Conservation (phyloP, 768 basidiomycete species). For the Pleurotus tuber-regium region DNA sequence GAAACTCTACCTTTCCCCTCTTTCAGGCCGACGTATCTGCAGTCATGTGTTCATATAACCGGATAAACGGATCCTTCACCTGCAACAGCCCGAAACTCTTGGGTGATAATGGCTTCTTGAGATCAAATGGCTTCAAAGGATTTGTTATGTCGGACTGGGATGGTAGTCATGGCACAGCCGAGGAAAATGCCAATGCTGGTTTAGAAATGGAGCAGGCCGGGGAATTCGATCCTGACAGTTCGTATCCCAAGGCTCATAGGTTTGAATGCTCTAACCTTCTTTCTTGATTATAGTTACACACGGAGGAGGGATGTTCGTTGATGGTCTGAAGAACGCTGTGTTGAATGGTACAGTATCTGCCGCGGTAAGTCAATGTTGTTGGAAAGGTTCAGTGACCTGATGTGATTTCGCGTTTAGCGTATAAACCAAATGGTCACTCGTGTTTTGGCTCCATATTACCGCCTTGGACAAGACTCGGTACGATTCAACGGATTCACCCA, state of each 20-base stretch:
- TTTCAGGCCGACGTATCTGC: slow-evolving; percentile 29
- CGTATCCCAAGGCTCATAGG: not conserved
- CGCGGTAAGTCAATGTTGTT: not conserved
- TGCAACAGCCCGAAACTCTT: slow-evolving; percentile 41
- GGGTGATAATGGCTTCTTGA: slow-evolving; percentile 14
- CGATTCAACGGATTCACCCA: slow-evolving; percentile 45
- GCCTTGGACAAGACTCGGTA: slow-evolving; percentile 60
- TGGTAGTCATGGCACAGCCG: slow-evolving; percentile 18
- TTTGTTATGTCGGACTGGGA: slow-evolving; percentile 19
- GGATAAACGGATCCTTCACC: slow-evolving; percentile 40
- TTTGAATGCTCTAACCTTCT: not conserved
- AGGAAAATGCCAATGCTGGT: slow-evolving; percentile 21
- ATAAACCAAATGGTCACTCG: slow-evolving; percentile 49
- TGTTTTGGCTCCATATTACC: slow-evolving; percentile 71
- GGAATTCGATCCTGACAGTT: slow-evolving; percentile 8
- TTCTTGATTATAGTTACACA: not conserved
- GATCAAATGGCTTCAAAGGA: slow-evolving; percentile 17
- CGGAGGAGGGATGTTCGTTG: slow-evolving; percentile 7
- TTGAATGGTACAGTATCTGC: slow-evolving; percentile 1
- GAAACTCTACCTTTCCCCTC: not conserved
- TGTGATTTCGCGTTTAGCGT: not conserved
- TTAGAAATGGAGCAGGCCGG: slow-evolving; percentile 22
- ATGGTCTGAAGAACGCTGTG: not conserved
- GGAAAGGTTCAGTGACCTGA: not conserved
- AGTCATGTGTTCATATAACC: slow-evolving; percentile 31